Conservation (phyloP, 2,329 filamentous ascomycete species). For the Sclerotinia minor region DNA sequence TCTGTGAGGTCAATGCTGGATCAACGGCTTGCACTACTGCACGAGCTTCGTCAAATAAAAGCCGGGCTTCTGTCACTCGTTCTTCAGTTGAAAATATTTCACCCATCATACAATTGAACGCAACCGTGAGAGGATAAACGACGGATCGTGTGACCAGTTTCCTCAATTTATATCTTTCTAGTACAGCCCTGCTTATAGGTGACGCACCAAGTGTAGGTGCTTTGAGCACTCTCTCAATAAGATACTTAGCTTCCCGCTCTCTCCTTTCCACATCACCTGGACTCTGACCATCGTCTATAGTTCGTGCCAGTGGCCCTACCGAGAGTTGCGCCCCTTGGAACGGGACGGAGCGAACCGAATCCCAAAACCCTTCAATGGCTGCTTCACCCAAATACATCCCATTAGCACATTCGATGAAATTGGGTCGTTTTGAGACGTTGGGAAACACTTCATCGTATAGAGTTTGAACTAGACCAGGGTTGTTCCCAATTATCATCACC, state of each 20-base stretch:
- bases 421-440: slow-evolving; percentile 7
- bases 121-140: slow-evolving; percentile 17
- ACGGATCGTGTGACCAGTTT: slow-evolving; percentile 8
- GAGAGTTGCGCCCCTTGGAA: neutral
- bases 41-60: slow-evolving; percentile 15
- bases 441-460: neutral
- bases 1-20: neutral
- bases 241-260: slow-evolving; percentile 1
- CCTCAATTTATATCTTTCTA: slow-evolving; percentile 9
- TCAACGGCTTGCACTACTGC: neutral
- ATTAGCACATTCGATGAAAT: slow-evolving; percentile 11
- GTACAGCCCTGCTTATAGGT: neutral
- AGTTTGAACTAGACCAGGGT: neutral
- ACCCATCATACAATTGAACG: slow-evolving; percentile 16
- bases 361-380: neutral
- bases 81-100: slow-evolving; percentile 20
- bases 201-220: slow-evolving; percentile 3
- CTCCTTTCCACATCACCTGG: slow-evolving; percentile 6
- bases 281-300: slow-evolving; percentile 13
- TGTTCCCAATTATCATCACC: slow-evolving; percentile 2
- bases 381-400: neutral
- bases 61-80: neutral
- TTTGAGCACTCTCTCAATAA: neutral
- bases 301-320: slow-evolving; percentile 13
- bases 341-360: neutral